These are phyloP conservation scores for Volvariella volvacea DNA, from an alignment of 1,284 basidiomycete genomes.

Conservation along the genomic window DNA sequence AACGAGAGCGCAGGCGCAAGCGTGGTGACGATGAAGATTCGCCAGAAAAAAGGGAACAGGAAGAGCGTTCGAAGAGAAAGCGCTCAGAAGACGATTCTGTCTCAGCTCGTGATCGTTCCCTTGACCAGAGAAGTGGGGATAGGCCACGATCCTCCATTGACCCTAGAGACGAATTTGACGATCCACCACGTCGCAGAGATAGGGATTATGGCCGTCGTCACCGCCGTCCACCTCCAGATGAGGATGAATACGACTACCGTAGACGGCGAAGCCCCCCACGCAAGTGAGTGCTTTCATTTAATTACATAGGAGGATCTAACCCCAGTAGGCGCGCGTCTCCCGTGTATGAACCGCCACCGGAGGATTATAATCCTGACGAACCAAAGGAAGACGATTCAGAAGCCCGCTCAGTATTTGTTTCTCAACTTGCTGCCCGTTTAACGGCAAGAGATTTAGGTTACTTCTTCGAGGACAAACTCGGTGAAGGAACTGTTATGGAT, in stretches of 20 bases:
- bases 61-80: slow-evolving; percentile 53
- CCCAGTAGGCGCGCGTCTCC: slow-evolving; percentile 51
- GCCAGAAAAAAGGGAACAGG: slow-evolving; percentile 33
- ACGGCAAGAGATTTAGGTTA: slow-evolving; percentile 94
- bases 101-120: slow-evolving; percentile 45
- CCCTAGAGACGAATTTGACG: slow-evolving; percentile 55
- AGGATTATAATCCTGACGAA: slow-evolving; percentile 69
- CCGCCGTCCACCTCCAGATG: slow-evolving; percentile 21
- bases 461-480: slow-evolving; percentile 97
- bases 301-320: slow-evolving; percentile 3
- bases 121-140: slow-evolving; percentile 47
- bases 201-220: slow-evolving; percentile 26
- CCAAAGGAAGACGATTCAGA: slow-evolving; percentile 87
- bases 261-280: slow-evolving; percentile 29
- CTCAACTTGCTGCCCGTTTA: slow-evolving; percentile 92
- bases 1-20: slow-evolving; percentile 39
- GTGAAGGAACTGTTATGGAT: slow-evolving; percentile 88
- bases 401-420: slow-evolving; percentile 96
- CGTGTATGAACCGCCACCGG: slow-evolving; percentile 56
- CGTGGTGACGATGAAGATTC: slow-evolving; percentile 45
- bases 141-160: slow-evolving; percentile 36
- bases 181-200: slow-evolving; percentile 28
- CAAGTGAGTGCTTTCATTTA: slow-evolving; percentile 27
- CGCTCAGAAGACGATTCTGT: slow-evolving; percentile 39
- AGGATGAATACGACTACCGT: slow-evolving; percentile 22